phyloP scores from a whole-genome alignment of 768 basidiomycete genomes.

The Psilocybe cubensis region DNA sequence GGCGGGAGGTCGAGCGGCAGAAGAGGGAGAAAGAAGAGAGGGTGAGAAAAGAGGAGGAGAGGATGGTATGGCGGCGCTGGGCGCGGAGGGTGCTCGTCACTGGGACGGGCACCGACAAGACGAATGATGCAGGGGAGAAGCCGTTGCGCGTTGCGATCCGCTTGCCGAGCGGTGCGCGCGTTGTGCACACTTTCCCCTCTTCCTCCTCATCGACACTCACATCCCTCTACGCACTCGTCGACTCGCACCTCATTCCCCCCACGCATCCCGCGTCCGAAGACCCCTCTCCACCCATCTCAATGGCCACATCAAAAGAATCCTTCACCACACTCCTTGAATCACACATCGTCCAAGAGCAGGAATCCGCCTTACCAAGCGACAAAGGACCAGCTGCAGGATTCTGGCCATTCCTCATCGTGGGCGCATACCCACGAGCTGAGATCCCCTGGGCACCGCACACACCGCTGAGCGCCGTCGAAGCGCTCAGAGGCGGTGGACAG shows the following conservation, averaged over 20 bases:
- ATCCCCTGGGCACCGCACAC: constrained; percentile 50
- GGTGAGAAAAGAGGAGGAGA: constrained; percentile 20
- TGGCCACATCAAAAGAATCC: background rate
- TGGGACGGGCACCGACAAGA: constrained; percentile 24
- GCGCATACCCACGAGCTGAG: constrained; percentile 72
- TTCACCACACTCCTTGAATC: background rate
- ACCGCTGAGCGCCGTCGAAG: constrained; percentile 48
- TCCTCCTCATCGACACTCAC: constrained; percentile 58
- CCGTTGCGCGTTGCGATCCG: constrained; percentile 54
- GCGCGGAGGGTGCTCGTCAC: constrained; percentile 53
- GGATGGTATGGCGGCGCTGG: constrained; percentile 64
- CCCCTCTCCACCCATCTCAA: constrained; percentile 41
- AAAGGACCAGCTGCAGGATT: constrained; percentile 42
- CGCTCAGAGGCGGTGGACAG: constrained; percentile 61
- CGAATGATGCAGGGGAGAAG: constrained; percentile 14
- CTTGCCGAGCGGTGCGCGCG: constrained; percentile 57
- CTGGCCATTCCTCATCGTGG: constrained; percentile 76
- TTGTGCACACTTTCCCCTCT: constrained; percentile 58
- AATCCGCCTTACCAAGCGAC: constrained; percentile 12
- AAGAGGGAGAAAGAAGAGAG: constrained; percentile 22
- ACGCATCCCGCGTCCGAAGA: constrained; percentile 41
- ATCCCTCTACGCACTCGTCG: constrained; percentile 75
- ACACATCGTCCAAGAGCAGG: background rate
- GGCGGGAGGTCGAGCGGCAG: constrained; percentile 17
- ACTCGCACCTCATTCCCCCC: constrained; percentile 56